phyloP scores from a whole-genome alignment of 202 grass and related monocot species.

The Zizania palustris region DNA sequence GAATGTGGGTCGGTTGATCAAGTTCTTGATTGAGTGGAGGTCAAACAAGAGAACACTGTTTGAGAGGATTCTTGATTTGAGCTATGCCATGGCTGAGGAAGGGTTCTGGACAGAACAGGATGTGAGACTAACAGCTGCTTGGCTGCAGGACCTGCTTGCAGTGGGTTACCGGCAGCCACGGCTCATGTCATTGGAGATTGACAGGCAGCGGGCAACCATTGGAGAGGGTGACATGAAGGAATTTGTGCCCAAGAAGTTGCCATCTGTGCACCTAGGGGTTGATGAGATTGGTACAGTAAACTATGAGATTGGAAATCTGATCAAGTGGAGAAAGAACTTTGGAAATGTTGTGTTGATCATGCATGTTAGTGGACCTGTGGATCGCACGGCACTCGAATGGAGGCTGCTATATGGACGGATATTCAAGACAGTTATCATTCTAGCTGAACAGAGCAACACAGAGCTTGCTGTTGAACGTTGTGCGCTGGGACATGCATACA shows the following conservation, averaged over 20 bases:
- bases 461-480: slow-evolving; percentile 82
- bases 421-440: slow-evolving; percentile 95
- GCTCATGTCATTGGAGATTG: slow-evolving; percentile 90
- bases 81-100: slow-evolving; percentile 93
- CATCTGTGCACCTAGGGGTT: slow-evolving; percentile 92
- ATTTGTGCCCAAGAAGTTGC: slow-evolving; percentile 90
- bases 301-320: slow-evolving; percentile 95
- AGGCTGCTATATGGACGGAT: slow-evolving; percentile 93
- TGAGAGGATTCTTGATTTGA: slow-evolving; percentile 88
- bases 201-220: slow-evolving; percentile 78
- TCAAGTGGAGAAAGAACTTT: slow-evolving; percentile 96
- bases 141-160: slow-evolving; percentile 88
- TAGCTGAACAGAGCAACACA: slow-evolving; percentile 73
- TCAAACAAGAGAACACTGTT: slow-evolving; percentile 83
- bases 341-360: slow-evolving; percentile 93
- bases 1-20: slow-evolving; percentile 90
- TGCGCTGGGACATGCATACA: slow-evolving; percentile 66
- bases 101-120: slow-evolving; percentile 92
- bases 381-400: slow-evolving; percentile 89
- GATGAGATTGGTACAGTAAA: slow-evolving; percentile 92
- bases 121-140: slow-evolving; percentile 80
- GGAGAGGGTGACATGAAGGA: slow-evolving; percentile 88
- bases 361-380: slow-evolving; percentile 70
- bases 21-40: slow-evolving; percentile 84
- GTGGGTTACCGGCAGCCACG: slow-evolving; percentile 90